Evolutionary conservation across 148 eudicot genomes (phyloP).

Genomic region (Chenopodium suecicum): DNA sequence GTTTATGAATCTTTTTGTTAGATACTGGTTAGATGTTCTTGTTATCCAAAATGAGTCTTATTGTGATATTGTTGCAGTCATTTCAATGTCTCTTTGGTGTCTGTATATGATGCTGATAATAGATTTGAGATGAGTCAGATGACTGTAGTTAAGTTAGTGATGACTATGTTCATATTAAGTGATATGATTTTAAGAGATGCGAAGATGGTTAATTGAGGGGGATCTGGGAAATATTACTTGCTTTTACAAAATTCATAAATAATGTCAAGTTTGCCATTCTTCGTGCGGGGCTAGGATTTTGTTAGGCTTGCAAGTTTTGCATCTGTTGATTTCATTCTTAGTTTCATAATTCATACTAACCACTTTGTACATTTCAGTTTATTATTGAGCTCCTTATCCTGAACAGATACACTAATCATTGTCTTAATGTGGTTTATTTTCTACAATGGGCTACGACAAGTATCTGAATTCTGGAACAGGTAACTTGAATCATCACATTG

Average conservation of each 20-base stretch:
- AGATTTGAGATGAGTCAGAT: background rate
- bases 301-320: background rate
- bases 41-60: background rate
- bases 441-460: constrained; percentile 34
- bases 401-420: constrained; percentile 37
- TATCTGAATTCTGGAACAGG: constrained; percentile 36
- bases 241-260: background rate
- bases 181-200: background rate
- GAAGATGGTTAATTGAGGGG: background rate
- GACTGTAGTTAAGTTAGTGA: background rate
- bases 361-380: background rate
- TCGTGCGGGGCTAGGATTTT: background rate
- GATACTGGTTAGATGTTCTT: background rate
- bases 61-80: background rate
- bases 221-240: background rate
- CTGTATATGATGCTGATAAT: background rate
- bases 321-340: background rate
- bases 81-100: background rate
- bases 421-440: constrained; percentile 41
- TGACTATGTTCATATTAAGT: background rate
- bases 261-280: background rate
- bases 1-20: background rate
- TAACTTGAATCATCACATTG: constrained; percentile 12
- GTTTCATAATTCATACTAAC: background rate
- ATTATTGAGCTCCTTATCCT: constrained; percentile 32